Evolutionary conservation across 1,139 yeast species (phyloP), one percentile per base, ranked within the genome.

Genomic region (Magnusiomyces paraingens): DNA sequence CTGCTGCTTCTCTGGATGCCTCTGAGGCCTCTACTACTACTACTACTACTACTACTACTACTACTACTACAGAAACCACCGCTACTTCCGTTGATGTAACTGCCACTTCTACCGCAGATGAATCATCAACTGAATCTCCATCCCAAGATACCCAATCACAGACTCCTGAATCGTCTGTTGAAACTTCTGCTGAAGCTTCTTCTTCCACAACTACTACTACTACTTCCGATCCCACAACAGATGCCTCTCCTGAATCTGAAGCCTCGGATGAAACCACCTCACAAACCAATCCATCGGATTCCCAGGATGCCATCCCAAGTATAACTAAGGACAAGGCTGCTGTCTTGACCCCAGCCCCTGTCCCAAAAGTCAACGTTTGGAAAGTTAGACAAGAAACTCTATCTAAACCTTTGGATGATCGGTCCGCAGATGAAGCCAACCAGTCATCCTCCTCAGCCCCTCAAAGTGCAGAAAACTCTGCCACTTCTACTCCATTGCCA

Each of bases 321-420:
- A 50, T 52, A 51, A 54, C 57, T 52, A 57, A 58, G 51, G 48
- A 44, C 18, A 50, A 54, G 41, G 39, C 49, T 32, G 63, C 62
- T 41, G 66, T 65, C 53, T 63, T 72, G 38, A 73, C 74, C 11
- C 77, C 77, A 15, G 77, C 77, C 6, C 76, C 77, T 3, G 70
- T 71, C 18, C 77, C 77, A 18, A 62, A 64, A 58, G 71, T 69
- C 46, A 72, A 70, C 56, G 74, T 72, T 29, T 73, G 77, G 77
- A 64, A 66, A 52, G 61, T 64, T 46, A 46, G 49, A 46, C 40
- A 46, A 35, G 49, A 35, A 46, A 35, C 29, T 26, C 29, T 35
- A 18, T 40, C 43, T n/a, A 39, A 38, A 6, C n/a, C 50, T 36
- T 47, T 43, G 32, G 32, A 26, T 8, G 32, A 26, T n/a, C 21